Conservation (phyloP, 1,284 basidiomycete species). For the Microbotryum violaceum region DNA sequence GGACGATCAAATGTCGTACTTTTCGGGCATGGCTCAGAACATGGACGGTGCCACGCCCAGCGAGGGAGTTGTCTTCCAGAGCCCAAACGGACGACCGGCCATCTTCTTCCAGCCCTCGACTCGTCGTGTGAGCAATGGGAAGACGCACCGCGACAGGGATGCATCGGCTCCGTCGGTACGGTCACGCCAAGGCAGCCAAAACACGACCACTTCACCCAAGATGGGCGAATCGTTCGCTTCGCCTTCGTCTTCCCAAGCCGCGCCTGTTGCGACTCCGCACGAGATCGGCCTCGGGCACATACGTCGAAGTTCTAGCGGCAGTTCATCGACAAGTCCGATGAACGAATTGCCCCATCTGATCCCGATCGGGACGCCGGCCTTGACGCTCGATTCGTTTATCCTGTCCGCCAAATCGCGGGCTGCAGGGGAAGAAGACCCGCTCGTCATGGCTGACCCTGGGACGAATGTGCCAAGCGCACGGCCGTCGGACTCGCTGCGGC, state of each 20-base stretch:
- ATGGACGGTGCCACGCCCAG: slow-evolving; percentile 66
- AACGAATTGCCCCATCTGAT: neutral
- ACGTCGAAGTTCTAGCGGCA: neutral
- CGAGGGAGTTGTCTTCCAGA: slow-evolving; percentile 76
- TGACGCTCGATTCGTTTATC: slow-evolving; percentile 31
- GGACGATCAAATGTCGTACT: slow-evolving; percentile 51
- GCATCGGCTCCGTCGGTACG: no score
- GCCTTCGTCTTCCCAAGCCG: neutral
- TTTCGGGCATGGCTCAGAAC: slow-evolving; percentile 58
- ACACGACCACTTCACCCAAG: neutral
- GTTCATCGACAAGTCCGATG: slow-evolving; percentile 2
- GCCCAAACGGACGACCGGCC: slow-evolving; percentile 81
- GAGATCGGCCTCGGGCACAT: slow-evolving; percentile 27
- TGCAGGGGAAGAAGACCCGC: slow-evolving; percentile 4
- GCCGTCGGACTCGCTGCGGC: neutral
- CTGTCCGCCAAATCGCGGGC: slow-evolving; percentile 21
- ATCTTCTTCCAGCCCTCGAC: slow-evolving; percentile 80
- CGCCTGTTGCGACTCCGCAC: slow-evolving; percentile 15
- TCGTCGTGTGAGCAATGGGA: no score
- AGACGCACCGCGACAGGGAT: no score
- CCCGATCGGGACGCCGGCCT: slow-evolving; percentile 19
- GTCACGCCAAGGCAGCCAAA: neutral
- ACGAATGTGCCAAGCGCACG: no score
- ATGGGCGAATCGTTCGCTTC: slow-evolving; percentile 1
- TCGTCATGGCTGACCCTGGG: no score